A percentile compares a stretch with the other conserved stretches of the same genome.
These are phyloP conservation scores for Cryptococcus floricola DNA, from an alignment of 1,284 basidiomycete species.

Conservation along the genomic window DNA sequence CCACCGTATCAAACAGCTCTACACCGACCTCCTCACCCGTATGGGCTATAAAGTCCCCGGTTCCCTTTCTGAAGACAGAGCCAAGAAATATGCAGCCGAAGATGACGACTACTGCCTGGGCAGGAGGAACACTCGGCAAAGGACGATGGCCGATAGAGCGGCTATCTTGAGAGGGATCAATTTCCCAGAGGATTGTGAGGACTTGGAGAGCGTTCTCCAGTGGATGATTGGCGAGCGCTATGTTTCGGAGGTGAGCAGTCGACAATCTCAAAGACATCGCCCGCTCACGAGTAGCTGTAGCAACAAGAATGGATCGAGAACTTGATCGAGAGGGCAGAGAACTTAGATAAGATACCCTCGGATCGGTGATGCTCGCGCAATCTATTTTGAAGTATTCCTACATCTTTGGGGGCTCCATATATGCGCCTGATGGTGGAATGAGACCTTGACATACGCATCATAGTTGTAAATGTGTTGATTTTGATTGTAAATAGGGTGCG, in stretches of 20 bases:
- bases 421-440: background rate
- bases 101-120: background rate
- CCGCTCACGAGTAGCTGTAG: background rate
- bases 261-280: background rate
- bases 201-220: background rate
- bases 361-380: background rate
- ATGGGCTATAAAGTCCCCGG: background rate
- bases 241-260: background rate
- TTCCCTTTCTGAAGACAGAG: background rate
- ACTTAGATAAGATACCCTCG: background rate
- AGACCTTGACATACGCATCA: too few species aligned
- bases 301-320: background rate
- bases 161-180: background rate
- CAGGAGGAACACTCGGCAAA: background rate
- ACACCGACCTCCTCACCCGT: background rate
- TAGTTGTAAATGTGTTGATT: too few species aligned
- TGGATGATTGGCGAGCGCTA: background rate
- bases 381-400: background rate
- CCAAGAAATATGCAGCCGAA: background rate
- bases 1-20: background rate
- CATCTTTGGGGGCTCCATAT: background rate
- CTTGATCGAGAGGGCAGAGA: background rate
- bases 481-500: background rate
- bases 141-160: too few species aligned
- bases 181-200: background rate